These are phyloP conservation scores for Lachnellula arida DNA, from an alignment of 2,329 filamentous ascomycete genomes.

Conservation along the genomic window DNA sequence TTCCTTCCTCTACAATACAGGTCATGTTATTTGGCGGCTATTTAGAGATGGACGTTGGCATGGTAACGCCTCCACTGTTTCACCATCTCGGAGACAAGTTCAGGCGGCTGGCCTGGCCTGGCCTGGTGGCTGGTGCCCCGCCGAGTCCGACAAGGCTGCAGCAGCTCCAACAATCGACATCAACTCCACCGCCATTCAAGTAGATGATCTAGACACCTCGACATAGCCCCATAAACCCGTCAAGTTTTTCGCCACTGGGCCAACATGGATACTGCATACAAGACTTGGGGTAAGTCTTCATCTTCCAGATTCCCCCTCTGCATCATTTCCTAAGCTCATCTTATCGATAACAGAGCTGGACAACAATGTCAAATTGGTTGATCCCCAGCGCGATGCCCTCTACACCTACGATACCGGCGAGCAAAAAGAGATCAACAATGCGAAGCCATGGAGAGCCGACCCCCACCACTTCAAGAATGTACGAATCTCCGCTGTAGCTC, in stretches of 20 bases:
- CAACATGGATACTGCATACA: slow-evolving; percentile 51
- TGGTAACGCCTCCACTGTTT: neutral
- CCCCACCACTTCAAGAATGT: slow-evolving; percentile 89
- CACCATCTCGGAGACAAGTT: neutral
- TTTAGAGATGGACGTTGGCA: neutral
- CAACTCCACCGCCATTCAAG: neutral
- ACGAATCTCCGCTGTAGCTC: slow-evolving; percentile 85
- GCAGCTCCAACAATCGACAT: neutral
- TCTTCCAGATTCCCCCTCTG: slow-evolving; percentile 7
- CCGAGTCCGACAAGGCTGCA: neutral
- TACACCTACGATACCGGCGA: slow-evolving; percentile 72
- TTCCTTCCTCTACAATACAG: no score
- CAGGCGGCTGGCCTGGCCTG: no score
- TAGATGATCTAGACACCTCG: neutral
- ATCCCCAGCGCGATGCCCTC: slow-evolving; percentile 83
- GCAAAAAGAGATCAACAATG: slow-evolving; percentile 60
- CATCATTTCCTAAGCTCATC: slow-evolving; percentile 20
- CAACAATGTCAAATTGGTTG: slow-evolving; percentile 78
- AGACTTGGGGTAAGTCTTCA: slow-evolving; percentile 52
- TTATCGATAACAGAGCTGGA: slow-evolving; percentile 65
- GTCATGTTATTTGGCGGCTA: no score
- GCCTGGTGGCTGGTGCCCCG: neutral
- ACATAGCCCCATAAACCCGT: neutral
- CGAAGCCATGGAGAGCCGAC: slow-evolving; percentile 72
- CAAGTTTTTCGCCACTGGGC: neutral